A percentile compares a stretch with the other conserved stretches of the same genome.
phyloP scores from a whole-genome alignment of 768 basidiomycete genomes.

The Amanita pallidorosea region DNA sequence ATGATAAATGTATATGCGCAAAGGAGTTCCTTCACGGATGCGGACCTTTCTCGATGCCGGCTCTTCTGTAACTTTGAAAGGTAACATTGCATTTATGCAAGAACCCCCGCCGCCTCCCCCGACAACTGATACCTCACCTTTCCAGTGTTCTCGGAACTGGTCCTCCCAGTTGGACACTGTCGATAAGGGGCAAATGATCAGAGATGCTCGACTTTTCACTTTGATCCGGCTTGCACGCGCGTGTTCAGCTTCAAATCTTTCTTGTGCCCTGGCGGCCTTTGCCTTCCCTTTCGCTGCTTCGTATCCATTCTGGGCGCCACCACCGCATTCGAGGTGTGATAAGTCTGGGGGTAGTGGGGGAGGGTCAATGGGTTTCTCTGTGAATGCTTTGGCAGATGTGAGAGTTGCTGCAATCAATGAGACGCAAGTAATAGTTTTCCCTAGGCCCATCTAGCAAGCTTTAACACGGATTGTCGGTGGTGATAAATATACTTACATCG shows the following conservation, averaged over 20 bases:
- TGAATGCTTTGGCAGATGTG: slow-evolving; percentile 55
- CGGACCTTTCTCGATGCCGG: slow-evolving; percentile 25
- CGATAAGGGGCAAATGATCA: slow-evolving; percentile 94
- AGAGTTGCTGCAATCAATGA: slow-evolving; percentile 88
- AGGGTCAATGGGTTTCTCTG: slow-evolving; percentile 37
- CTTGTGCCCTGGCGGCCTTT: slow-evolving; percentile 54
- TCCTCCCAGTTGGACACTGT: slow-evolving; percentile 99
- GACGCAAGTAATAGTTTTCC: slow-evolving; percentile 94
- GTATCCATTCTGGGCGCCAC: slow-evolving; percentile 57
- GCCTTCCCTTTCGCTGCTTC: slow-evolving; percentile 46
- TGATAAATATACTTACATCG: slow-evolving; percentile 54
- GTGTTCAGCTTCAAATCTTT: slow-evolving; percentile 64
- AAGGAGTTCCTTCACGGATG: slow-evolving; percentile 34
- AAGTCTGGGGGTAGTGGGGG: slow-evolving; percentile 25
- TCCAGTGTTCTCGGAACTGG: slow-evolving; percentile 96
- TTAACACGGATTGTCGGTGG: slow-evolving; percentile 6
- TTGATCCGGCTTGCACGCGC: slow-evolving; percentile 69
- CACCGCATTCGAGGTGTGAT: slow-evolving; percentile 59
- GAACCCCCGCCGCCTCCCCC: slow-evolving; percentile 56
- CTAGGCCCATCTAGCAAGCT: slow-evolving; percentile 80
- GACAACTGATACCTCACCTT: slow-evolving; percentile 71
- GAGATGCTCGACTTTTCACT: slow-evolving; percentile 74
- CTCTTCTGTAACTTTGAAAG: slow-evolving; percentile 16
- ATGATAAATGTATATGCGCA: slow-evolving; percentile 94
- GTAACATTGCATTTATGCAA: slow-evolving; percentile 22